phyloP scores from a whole-genome alignment of 345 rosid species.

The Aquilaria malaccensis region DNA sequence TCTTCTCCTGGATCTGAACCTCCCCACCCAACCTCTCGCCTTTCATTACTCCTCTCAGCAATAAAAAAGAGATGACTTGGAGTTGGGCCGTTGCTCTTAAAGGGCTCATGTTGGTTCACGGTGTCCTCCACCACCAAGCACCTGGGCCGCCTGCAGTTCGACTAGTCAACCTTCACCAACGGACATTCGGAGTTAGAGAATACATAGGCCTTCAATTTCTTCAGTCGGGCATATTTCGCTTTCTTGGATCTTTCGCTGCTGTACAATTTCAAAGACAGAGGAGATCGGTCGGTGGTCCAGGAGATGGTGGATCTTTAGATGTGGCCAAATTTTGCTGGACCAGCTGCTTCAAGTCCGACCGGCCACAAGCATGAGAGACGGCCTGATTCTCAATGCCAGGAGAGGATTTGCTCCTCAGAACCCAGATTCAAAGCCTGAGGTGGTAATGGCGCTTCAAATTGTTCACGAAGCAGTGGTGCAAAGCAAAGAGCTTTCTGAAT shows the following conservation, averaged over 20 bases:
- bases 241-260: constrained; percentile 35
- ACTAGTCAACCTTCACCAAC: constrained; percentile 53
- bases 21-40: constrained; percentile 62
- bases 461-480: constrained; percentile 47
- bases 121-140: constrained; percentile 47
- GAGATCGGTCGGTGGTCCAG: constrained; percentile 19
- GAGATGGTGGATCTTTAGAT: constrained; percentile 40
- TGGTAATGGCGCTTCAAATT: constrained; percentile 39
- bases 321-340: constrained; percentile 44
- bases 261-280: background rate
- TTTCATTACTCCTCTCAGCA: constrained; percentile 35
- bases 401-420: constrained; percentile 44
- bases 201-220: constrained; percentile 42
- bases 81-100: constrained; percentile 82
- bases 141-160: constrained; percentile 64
- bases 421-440: constrained; percentile 39
- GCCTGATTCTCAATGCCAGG: constrained; percentile 63
- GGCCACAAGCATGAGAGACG: constrained; percentile 32
- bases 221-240: constrained; percentile 57
- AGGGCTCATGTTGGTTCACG: constrained; percentile 74
- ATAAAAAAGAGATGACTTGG: constrained; percentile 46
- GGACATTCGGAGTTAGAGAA: constrained; percentile 22
- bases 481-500: constrained; percentile 32
- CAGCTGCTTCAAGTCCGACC: constrained; percentile 64
- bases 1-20: constrained; percentile 56